Base-by-base conservation (phyloP, 2,329 filamentous ascomycete species). In the Sarocladium kiliense region DNA sequence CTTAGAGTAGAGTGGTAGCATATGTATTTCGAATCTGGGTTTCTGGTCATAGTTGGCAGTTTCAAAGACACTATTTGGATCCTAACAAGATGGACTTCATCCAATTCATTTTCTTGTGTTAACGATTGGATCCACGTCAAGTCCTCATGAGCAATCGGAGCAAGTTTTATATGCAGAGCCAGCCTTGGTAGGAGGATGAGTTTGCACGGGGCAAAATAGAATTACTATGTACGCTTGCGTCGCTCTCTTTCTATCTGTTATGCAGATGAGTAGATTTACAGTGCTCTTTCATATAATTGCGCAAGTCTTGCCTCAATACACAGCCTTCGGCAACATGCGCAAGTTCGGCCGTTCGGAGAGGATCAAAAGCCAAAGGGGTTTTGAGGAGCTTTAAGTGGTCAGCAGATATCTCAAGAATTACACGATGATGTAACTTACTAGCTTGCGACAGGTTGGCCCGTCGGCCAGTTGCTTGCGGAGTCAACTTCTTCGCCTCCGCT, bases 401-500 rank as follows among this genome's bases (percentile, higher is more conserved):
- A 36, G 49, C 16, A 7, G 27, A 30, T 21, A 53, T 51, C 4
- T 11, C 3, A 30, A 47, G 30, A 55, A 41, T 41, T 3, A n/a
- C 7, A 12, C 16, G 10, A 39, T 51, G 25, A 18, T 16, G 25
- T 10, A 39, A 92, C 93, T 88, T 86, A 97, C 93, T 99, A 66
- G 94, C 94, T 84, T 95, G 89, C 54, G 89, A 81, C 62, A 99
- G 79, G 70, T 97, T 97, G 56, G 94, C 94, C 76, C 89, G 85
- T 64, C 88, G 79, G 60, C 94, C 94, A 6, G 94, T 99, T 26
- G 91, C 81, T 74, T 97, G 94, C 27, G 92, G 85, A 58, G 82
- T 79, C 63, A 97, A 74, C 70, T 89, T 94, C 72, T 91, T 91
- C 27, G 84, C 76, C 50, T 85, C 83, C 26, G 78, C 76, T 56